phyloP scores from a whole-genome alignment of 208 protist species.

The Trichomonas tenax region DNA sequence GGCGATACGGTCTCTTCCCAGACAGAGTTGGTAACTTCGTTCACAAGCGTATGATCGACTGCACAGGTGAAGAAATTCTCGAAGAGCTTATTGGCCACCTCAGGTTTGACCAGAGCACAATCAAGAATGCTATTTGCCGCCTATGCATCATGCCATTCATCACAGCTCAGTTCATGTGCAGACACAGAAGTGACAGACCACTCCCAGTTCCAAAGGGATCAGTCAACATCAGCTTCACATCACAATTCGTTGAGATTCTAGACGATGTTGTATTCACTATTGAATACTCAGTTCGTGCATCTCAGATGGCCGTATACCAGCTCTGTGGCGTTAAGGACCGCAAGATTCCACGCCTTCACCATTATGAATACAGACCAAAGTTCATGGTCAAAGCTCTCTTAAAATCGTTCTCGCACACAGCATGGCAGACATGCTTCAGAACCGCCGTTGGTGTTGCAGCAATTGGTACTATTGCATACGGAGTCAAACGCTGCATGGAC shows the following conservation, averaged over 20 bases:
- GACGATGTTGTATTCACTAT: background rate
- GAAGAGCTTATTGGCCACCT: background rate
- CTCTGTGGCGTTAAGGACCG: background rate
- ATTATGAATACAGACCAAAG: background rate
- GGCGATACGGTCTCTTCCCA: background rate
- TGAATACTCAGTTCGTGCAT: background rate
- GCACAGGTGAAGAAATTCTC: background rate
- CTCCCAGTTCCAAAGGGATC: background rate
- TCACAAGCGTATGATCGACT: background rate
- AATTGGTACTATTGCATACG: too few species aligned
- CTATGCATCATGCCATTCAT: background rate
- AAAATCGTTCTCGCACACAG: background rate
- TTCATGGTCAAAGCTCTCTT: background rate
- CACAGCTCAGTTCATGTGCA: background rate
- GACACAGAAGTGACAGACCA: background rate
- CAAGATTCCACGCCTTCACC: background rate
- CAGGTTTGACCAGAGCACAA: background rate
- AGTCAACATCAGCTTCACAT: background rate
- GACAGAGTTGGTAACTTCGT: background rate
- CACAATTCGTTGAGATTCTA: background rate
- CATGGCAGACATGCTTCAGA: too few species aligned
- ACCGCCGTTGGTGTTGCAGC: too few species aligned
- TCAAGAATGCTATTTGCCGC: background rate
- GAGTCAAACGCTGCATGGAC: too few species aligned
- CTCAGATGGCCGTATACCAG: background rate